Evolutionary conservation across 805 yeast genomes (phyloP), one percentile per base, ranked within the genome.

Genomic region (Wickerhamiella cacticola): DNA sequence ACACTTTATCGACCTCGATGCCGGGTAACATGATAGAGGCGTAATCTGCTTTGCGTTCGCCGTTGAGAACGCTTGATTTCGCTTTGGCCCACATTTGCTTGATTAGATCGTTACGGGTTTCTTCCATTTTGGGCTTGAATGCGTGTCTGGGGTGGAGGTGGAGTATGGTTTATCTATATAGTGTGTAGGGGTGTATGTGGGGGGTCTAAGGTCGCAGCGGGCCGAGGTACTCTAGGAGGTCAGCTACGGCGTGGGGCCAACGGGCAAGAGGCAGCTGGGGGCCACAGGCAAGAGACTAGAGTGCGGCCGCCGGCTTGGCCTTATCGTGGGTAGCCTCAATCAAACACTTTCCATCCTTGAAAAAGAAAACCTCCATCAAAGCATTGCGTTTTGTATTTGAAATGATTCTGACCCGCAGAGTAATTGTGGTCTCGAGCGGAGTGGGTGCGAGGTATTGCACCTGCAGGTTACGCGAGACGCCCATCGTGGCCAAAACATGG

Each of bases 251-350:
- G n/a, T n/a, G n/a, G n/a, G n/a, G n/a, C n/a, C n/a, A n/a, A n/a
- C n/a, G n/a, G n/a, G n/a, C n/a, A n/a, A n/a, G n/a, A n/a, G n/a
- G n/a, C n/a, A n/a, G n/a, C n/a, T n/a, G n/a, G n/a, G n/a, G n/a
- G n/a, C n/a, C n/a, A n/a, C n/a, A 36, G 13, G 13, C 8, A 8
- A 21, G 25, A 9, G 25, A 18, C 44, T 41, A 41, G 3, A 41
- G 34, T 12, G 15, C 19, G 3, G 28, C 24, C 5, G 9, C 38
- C 35, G 35, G 53, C 49, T 57, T 57, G 49, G 60, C 59, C 48
- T 61, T 60, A 46, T 63, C 67, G 48, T 63, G 67, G 12, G 51
- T 44, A 6, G 57, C 64, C 3, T 48, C 29, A n/a, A 54, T 59
- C 15, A 53, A 53, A 3, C 52, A 31, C 18, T 48, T 48, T 28